phyloP scores from a whole-genome alignment of 768 basidiomycete genomes.

The Postia placenta region DNA sequence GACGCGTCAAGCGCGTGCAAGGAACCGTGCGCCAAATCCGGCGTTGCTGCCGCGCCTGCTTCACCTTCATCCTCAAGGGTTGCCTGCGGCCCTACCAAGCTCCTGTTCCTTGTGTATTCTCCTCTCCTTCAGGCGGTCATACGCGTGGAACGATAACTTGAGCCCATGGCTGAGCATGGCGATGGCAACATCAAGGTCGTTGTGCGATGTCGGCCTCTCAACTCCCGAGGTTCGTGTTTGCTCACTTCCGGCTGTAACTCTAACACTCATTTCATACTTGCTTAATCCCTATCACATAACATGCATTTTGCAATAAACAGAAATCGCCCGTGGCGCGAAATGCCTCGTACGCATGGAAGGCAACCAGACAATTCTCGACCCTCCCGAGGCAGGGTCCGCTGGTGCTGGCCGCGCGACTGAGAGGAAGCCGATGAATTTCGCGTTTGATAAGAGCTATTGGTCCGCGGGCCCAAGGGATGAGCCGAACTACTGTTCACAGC shows the following conservation, averaged over 20 bases:
- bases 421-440: conserved; percentile 84
- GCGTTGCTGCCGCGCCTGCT: conserved; percentile 2
- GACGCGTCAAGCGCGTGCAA: neutral
- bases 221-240: conserved; percentile 71
- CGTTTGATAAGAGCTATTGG: conserved; percentile 98
- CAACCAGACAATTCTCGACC: conserved; percentile 88
- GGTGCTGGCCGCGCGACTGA: conserved; percentile 80
- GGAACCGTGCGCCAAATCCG: conserved; percentile 1
- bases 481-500: conserved; percentile 86
- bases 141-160: neutral
- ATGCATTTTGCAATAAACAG: conserved; percentile 34
- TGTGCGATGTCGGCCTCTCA: conserved; percentile 94
- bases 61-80: conserved; percentile 4
- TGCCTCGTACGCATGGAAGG: conserved; percentile 92
- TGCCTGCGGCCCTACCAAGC: conserved; percentile 2
- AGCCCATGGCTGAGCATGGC: conserved; percentile 63
- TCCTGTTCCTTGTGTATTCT: neutral
- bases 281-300: neutral
- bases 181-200: conserved; percentile 92
- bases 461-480: conserved; percentile 89
- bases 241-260: neutral
- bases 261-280: neutral
- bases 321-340: conserved; percentile 90
- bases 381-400: conserved; percentile 69
- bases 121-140: neutral